Base-by-base conservation (phyloP, 1,284 basidiomycete genomes). In the Fomitopsis palustris region DNA sequence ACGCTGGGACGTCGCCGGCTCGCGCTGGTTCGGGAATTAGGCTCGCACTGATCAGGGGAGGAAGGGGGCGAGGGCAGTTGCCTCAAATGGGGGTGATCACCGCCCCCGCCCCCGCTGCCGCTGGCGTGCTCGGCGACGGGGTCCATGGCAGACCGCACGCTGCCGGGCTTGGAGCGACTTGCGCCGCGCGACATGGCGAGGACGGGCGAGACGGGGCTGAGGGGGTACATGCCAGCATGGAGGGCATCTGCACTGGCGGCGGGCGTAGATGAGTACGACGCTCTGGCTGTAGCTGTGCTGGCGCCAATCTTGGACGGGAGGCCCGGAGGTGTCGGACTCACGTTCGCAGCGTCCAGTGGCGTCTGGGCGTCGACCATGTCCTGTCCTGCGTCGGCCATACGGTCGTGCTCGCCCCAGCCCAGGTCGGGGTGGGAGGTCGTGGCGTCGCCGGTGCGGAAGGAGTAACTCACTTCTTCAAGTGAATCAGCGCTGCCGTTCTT, bases 41-140 rank as follows among this genome's bases (percentile, higher is more conserved):
- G 61, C 27, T 61, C 62, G 17, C 56, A 47, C 49, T 66, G 63
- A 54, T 67, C 62, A 9, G 71, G 71, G 12, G 71, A 71, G 47
- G 67, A 65, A 25, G 71, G 70, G 37, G 71, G 71, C 43, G 71
- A 71, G 25, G 71, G 71, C 29, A 71, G 67, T 57, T 71, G 71
- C 43, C 69, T 64, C 47, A 70, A 63, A 41, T 52, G 60, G 52
- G 65, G 60, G 51, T 60, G 33, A n/a, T 37, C 23, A 31, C 27
- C 45, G 45, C 60, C 49, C 56, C 27, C 45, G 45, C 60, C 49
- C 56, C 61, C 59, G 47, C 57, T 54, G 31, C 49, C 55, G 53
- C 55, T 51, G 31, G 42, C 55, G 51, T 66, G 62, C 57, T 69
- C 69, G 57, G 62, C 59, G 43, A 70, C 61, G 33, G 69, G 66